Evolutionary conservation across 2,329 filamentous ascomycete genomes (phyloP), one percentile per base, ranked within the genome.

Genomic region (Aspergillus aculeatinus): DNA sequence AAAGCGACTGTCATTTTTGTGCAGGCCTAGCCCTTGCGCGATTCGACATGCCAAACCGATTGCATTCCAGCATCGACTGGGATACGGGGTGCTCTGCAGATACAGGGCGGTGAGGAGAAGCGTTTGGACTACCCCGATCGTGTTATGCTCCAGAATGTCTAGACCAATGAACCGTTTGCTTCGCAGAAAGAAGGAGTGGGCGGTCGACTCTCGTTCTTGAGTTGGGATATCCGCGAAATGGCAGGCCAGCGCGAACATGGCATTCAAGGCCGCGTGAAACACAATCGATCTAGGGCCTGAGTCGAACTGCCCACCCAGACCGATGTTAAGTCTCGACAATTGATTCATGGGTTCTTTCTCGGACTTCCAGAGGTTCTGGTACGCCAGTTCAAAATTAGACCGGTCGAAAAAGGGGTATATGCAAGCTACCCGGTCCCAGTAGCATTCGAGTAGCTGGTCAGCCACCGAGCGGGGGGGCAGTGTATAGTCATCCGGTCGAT

Each of bases 371-470:
- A 81, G 65, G 35, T 69, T 74, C 33, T 74, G 65, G 51, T 80
- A 80, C 0, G 75, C 76, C 19, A 63, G 61, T 55, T 77, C 67
- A 51, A 82, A 81, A n/a, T 72, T 72, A 0, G 71, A 69, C 4
- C 74, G 70, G 64, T 81, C 74, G 55, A 81, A 76, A 58, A 80
- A 77, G 0, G 80, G 80, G 55, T 80, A 81, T 10, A 81, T 67
- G 62, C 74, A 79, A 60, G 76, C 76, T 1, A 81, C 68, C 9
- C 71, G 64, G 14, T 76, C 65, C 62, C 74, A 80, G 55, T 76
- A 82, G 16, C 71, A 70, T 4, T 72, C 62, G 3, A 81, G 47
- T 1, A 81, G 68, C 42, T 79, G 73, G 61, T 81, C 78, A 39
- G 77, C 77, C 6, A 81, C 59, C 2, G 69, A 60, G 1, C 79